A percentile compares a stretch with the other conserved stretches of the same genome.
These are phyloP conservation scores for Terana coerulea DNA, from an alignment of 768 basidiomycete genomes.

Conservation along the genomic window DNA sequence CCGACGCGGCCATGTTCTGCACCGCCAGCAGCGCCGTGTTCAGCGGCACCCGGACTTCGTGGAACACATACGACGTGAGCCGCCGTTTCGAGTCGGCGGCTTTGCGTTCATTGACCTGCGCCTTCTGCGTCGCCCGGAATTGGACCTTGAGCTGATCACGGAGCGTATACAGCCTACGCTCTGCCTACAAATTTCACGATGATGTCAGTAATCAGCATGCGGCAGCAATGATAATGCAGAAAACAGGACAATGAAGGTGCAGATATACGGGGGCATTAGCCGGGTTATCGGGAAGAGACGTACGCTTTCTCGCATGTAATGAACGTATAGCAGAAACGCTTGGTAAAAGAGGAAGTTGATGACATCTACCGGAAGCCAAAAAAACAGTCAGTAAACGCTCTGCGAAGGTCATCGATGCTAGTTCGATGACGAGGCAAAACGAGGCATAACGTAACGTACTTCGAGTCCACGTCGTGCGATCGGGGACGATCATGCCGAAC, in stretches of 20 bases:
- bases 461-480: background rate
- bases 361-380: slow-evolving; percentile 40
- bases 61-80: slow-evolving; percentile 64
- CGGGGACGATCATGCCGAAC: slow-evolving; percentile 1
- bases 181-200: slow-evolving; percentile 26
- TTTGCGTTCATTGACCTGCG: slow-evolving; percentile 58
- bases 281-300: slow-evolving; percentile 17
- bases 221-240: background rate
- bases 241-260: background rate
- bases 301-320: slow-evolving; percentile 41
- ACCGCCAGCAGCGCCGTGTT: slow-evolving; percentile 84
- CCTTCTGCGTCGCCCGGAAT: slow-evolving; percentile 57
- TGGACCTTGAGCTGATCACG: slow-evolving; percentile 52
- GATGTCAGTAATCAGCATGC: background rate
- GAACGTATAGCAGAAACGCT: slow-evolving; percentile 73
- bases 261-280: background rate
- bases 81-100: slow-evolving; percentile 78
- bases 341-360: slow-evolving; percentile 76
- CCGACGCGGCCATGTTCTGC: slow-evolving; percentile 85
- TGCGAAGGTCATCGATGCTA: background rate
- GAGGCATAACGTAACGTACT: background rate
- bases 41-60: slow-evolving; percentile 74
- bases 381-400: background rate
- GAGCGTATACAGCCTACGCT: slow-evolving; percentile 44
- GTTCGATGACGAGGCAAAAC: background rate